phyloP scores from a whole-genome alignment of 2,329 filamentous ascomycete species.

The Aspergillus sp. region DNA sequence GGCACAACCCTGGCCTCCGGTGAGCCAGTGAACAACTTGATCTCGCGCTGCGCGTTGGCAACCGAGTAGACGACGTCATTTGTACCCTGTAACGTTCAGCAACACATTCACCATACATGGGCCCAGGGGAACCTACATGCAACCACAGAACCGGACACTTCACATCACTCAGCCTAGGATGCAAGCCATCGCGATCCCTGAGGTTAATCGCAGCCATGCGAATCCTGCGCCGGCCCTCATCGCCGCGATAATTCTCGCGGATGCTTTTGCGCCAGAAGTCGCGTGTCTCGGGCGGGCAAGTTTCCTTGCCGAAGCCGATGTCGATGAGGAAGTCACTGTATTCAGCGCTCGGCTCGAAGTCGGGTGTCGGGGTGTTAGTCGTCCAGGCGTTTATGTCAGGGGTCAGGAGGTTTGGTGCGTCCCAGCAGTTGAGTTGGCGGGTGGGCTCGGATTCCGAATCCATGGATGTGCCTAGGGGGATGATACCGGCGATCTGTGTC shows the following conservation, averaged over 20 bases:
- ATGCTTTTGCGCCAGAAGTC: constrained; percentile 41
- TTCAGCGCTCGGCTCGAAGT: constrained; percentile 35
- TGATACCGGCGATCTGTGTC: constrained; percentile 41
- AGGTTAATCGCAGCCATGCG: constrained; percentile 46
- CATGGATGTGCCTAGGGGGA: constrained; percentile 46
- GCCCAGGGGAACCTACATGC: constrained; percentile 30
- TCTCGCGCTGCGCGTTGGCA: constrained; percentile 27
- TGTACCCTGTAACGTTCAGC: constrained; percentile 9
- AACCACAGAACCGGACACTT: constrained; percentile 46
- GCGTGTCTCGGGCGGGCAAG: constrained; percentile 25
- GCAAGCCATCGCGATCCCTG: constrained; percentile 42
- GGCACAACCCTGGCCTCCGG: constrained; percentile 36
- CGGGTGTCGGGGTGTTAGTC: constrained; percentile 28
- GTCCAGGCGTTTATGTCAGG: constrained; percentile 36
- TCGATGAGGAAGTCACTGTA: constrained; percentile 42
- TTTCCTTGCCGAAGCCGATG: constrained; percentile 39
- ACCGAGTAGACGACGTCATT: constrained; percentile 11
- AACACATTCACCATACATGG: constrained; percentile 9
- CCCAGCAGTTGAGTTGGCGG: constrained; percentile 43
- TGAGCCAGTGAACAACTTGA: constrained; percentile 40
- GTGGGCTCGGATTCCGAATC: constrained; percentile 42
- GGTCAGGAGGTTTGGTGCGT: constrained; percentile 29
- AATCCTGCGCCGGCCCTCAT: constrained; percentile 41
- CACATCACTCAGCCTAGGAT: constrained; percentile 40
- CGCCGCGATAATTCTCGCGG: constrained; percentile 40